A percentile compares a stretch with the other conserved stretches of the same genome.
Conservation (phyloP, 176 grass and related monocot genomes). For the Typha latifolia region DNA sequence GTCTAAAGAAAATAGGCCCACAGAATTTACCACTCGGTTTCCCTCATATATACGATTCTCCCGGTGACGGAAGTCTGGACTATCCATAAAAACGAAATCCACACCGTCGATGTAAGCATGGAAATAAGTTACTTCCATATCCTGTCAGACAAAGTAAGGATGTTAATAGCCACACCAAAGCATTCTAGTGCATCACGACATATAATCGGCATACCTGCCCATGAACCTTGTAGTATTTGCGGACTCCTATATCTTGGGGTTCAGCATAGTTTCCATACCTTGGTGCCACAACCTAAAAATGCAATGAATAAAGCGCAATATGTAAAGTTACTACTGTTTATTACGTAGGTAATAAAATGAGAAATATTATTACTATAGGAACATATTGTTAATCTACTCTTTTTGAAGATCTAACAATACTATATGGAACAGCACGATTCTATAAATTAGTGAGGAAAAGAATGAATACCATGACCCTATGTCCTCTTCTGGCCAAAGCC, state of each 20-base stretch:
- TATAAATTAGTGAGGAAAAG: not conserved
- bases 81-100: conserved; percentile 87
- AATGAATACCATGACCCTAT: conserved; percentile 73
- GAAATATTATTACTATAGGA: no score
- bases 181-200: not conserved
- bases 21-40: conserved; percentile 38
- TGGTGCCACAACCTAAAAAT: conserved; percentile 60
- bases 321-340: no score
- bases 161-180: not conserved
- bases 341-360: no score
- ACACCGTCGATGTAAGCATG: conserved; percentile 89
- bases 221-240: conserved; percentile 52
- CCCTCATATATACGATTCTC: conserved; percentile 87
- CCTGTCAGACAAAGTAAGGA: conserved; percentile 28
- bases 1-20: not conserved
- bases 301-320: not conserved
- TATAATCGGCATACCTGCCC: conserved; percentile 48
- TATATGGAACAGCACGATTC: not conserved
- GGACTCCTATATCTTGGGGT: conserved; percentile 53
- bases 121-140: conserved; percentile 78
- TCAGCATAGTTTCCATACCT: conserved; percentile 77
- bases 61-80: conserved; percentile 42
- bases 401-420: no score
- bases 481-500: conserved; percentile 94
- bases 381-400: no score